Evolutionary conservation across 129 eudicot species (phyloP).

Genomic region (Scalesia atractyloides): DNA sequence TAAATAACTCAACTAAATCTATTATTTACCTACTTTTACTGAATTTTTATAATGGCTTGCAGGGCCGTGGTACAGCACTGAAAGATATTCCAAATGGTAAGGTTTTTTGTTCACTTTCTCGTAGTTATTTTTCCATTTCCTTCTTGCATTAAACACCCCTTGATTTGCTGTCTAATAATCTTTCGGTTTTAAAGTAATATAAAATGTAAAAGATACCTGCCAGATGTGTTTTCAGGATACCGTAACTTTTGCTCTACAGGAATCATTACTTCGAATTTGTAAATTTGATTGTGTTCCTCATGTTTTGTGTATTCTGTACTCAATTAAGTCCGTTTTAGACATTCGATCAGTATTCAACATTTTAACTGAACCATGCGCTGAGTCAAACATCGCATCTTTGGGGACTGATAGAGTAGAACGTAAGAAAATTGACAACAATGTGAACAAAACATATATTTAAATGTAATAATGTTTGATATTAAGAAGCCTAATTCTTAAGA

Average conservation of each 20-base stretch:
- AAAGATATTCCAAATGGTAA: slow-evolving; percentile 96
- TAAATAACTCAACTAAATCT: background rate
- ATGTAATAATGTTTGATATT: too few relatives aligned
- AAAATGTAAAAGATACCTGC: slow-evolving; percentile 6
- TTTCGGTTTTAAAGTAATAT: background rate
- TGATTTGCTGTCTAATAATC: slow-evolving; percentile 5
- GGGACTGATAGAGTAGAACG: slow-evolving; percentile 3
- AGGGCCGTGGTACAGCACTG: slow-evolving; percentile 95
- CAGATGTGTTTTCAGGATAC: background rate
- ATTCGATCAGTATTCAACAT: slow-evolving; percentile 2
- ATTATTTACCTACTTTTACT: background rate
- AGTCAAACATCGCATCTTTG: background rate
- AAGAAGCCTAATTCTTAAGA: too few relatives aligned
- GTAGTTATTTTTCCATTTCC: background rate
- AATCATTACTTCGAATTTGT: background rate
- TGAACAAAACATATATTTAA: too few relatives aligned
- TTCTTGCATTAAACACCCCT: slow-evolving; percentile 1
- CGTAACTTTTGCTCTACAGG: background rate
- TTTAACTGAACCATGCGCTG: background rate
- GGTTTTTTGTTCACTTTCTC: background rate
- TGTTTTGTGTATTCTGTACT: slow-evolving; percentile 1
- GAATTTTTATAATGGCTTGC: slow-evolving; percentile 36
- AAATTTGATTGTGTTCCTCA: slow-evolving; percentile 14
- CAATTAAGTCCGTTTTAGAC: background rate
- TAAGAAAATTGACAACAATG: too few relatives aligned